A percentile compares a stretch with the other conserved stretches of the same genome.
Evolutionary conservation across 1,284 basidiomycete species (phyloP).

Genomic region (Mycosarcoma maydis): DNA sequence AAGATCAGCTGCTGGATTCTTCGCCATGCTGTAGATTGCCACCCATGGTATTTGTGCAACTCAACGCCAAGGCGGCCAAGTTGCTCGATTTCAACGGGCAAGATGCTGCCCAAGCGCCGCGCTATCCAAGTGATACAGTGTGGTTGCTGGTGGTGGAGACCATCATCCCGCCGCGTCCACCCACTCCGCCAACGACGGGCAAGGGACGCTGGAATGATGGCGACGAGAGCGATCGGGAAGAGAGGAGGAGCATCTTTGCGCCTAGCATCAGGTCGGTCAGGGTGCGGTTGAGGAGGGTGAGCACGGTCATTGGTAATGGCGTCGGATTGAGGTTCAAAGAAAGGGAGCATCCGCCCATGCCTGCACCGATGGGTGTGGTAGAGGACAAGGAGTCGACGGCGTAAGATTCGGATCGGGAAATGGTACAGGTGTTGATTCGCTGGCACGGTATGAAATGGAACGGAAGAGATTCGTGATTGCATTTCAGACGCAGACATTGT

Average conservation of each 20-base stretch:
- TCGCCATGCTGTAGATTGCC: conserved; percentile 26
- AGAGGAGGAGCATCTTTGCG: conserved; percentile 35
- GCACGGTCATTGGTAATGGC: conserved; percentile 27
- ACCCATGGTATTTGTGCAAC: conserved; percentile 24
- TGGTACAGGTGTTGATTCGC: too few relatives aligned
- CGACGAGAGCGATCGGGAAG: background rate
- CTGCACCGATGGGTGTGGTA: too few relatives aligned
- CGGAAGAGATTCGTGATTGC: too few relatives aligned
- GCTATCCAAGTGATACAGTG: background rate
- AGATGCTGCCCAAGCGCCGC: too few relatives aligned
- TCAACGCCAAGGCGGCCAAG: conserved; percentile 2
- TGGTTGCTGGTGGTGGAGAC: conserved; percentile 43
- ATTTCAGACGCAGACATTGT: too few relatives aligned
- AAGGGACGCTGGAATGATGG: background rate
- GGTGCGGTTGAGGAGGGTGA: conserved; percentile 21
- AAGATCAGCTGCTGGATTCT: conserved; percentile 38
- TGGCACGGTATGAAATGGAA: too few relatives aligned
- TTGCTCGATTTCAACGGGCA: too few relatives aligned
- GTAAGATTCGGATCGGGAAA: too few relatives aligned
- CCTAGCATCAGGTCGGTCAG: conserved; percentile 38
- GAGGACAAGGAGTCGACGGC: too few relatives aligned
- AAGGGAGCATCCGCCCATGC: background rate
- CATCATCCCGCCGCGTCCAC: conserved; percentile 38
- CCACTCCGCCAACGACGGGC: conserved; percentile 12
- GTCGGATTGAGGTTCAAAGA: conserved; percentile 2